A percentile compares a stretch with the other conserved stretches of the same genome.
These are phyloP conservation scores for Mrakia gelida DNA, from an alignment of 768 basidiomycete genomes.

Conservation along the genomic window DNA sequence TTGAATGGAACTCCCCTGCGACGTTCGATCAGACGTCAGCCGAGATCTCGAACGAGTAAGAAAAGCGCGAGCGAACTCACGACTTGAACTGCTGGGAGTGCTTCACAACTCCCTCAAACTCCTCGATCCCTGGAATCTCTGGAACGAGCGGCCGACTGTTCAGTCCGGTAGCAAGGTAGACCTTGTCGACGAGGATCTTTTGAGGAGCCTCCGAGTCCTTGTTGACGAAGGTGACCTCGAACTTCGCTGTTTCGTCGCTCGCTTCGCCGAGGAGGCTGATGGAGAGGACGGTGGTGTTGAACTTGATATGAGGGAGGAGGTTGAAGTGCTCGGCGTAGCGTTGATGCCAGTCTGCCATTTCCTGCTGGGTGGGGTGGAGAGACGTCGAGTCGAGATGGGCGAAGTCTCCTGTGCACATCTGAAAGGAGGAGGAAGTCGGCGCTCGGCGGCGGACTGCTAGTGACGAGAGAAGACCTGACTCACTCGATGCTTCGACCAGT, in stretches of 20 bases:
- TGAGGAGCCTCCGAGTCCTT: background rate
- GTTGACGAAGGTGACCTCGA: background rate
- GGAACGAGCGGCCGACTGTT: background rate
- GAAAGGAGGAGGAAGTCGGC: too few species aligned
- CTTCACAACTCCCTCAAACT: background rate
- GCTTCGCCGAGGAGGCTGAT: background rate
- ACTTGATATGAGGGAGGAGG: background rate
- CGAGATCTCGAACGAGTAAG: background rate
- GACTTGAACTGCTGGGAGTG: background rate
- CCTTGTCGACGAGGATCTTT: background rate
- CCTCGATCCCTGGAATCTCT: background rate
- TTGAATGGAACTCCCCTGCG: too few species aligned
- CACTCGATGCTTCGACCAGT: conserved; percentile 9
- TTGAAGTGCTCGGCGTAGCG: conserved; percentile 11
- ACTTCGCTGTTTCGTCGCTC: too few species aligned
- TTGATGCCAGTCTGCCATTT: background rate
- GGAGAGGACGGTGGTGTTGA: background rate
- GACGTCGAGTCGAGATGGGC: background rate
- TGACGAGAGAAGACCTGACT: background rate
- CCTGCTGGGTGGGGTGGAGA: background rate
- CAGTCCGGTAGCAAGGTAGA: background rate
- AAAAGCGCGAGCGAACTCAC: background rate
- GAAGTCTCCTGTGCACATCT: background rate
- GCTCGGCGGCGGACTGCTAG: background rate
- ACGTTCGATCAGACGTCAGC: too few species aligned